A percentile compares a stretch with the other conserved stretches of the same genome.
phyloP scores from a whole-genome alignment of 805 yeast genomes.

The Candida incommunis region DNA sequence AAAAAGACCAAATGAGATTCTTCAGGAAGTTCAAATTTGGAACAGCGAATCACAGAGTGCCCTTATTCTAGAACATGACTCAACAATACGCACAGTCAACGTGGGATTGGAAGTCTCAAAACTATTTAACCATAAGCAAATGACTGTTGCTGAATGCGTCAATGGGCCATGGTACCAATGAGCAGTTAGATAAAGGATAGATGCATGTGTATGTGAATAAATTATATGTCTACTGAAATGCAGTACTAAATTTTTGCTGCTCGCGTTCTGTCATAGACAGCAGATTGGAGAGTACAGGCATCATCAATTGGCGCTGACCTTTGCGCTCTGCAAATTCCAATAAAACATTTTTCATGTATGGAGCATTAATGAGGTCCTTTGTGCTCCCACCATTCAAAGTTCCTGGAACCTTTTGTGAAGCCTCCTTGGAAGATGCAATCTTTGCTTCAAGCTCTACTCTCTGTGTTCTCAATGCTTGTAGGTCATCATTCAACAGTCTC shows the following conservation, averaged over 20 bases:
- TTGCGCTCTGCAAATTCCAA: slow-evolving; percentile 82
- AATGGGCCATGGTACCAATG: slow-evolving; percentile 30
- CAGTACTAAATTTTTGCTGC: slow-evolving; percentile 52
- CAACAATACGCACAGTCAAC: slow-evolving; percentile 47
- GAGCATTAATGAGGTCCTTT: slow-evolving; percentile 33
- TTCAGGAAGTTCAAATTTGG: slow-evolving; percentile 45
- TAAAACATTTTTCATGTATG: slow-evolving; percentile 80
- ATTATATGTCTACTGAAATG: slow-evolving; percentile 17
- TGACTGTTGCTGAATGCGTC: slow-evolving; percentile 69
- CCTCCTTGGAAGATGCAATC: slow-evolving; percentile 5
- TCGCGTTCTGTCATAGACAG: slow-evolving; percentile 58
- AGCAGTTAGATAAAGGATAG: background rate
- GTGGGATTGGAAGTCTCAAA: slow-evolving; percentile 39
- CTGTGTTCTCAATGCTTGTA: slow-evolving; percentile 17
- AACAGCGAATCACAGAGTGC: slow-evolving; percentile 30
- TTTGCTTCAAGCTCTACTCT: slow-evolving; percentile 9
- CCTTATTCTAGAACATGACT: slow-evolving; percentile 79
- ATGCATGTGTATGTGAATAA: background rate
- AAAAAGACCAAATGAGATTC: slow-evolving; percentile 38
- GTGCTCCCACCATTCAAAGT: slow-evolving; percentile 2
- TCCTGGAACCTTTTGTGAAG: slow-evolving; percentile 2
- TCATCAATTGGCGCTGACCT: slow-evolving; percentile 74
- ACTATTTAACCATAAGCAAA: slow-evolving; percentile 44
- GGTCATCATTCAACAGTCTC: slow-evolving; percentile 19
- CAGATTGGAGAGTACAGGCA: slow-evolving; percentile 74